Base-by-base conservation (phyloP, 2,329 filamentous ascomycete genomes). In the Chalaropsis ovoidea region DNA sequence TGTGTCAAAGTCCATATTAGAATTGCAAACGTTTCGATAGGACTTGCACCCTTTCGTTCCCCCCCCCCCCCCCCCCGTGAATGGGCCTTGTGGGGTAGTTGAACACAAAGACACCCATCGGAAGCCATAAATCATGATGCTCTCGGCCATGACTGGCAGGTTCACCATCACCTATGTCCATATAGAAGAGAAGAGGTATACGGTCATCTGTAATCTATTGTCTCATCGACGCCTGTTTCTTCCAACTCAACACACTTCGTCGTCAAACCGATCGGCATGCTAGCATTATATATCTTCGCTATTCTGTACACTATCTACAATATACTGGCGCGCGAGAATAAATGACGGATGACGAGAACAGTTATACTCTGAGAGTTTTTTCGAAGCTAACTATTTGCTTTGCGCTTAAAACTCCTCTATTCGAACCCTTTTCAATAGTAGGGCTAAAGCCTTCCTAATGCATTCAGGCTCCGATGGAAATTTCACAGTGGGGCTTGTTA, bases 391-490 rank as follows among this genome's bases (percentile, higher is more conserved):
- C 31, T 35, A 3, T 7, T 3, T 35, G 35, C 35, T 39, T 10
- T 39, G 52, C 52, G 52, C 52, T 58, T 58, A 58, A 10, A 58
- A 19, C n/a, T 58, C 27, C 52, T 58, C 52, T n/a, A 58, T 58
- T 39, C 15, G 31, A n/a, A 13, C 6, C 11, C 4, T 1, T 11
- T 10, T 3, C 2, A 8, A 27, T n/a, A n/a, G 7, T 22, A 39
- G 17, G 52, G 52, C 52, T 58, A 58, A 58, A 56, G 31, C 27
- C 27, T 58, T 31, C 27, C 52, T 35, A 52, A 52, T 52, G 19
- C 47, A 17, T 5, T 24, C 24, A 52, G 19, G 22, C 22, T 5
- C 47, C 11, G 7, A 3, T 7, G 31, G 13, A 39, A 31, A 39
- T 8, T 39, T 58, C 52, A n/a, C 19, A 58, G 52, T 17, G 52